phyloP scores from a whole-genome alignment of 306 rosid genomes.

The Mimosa pudica region DNA sequence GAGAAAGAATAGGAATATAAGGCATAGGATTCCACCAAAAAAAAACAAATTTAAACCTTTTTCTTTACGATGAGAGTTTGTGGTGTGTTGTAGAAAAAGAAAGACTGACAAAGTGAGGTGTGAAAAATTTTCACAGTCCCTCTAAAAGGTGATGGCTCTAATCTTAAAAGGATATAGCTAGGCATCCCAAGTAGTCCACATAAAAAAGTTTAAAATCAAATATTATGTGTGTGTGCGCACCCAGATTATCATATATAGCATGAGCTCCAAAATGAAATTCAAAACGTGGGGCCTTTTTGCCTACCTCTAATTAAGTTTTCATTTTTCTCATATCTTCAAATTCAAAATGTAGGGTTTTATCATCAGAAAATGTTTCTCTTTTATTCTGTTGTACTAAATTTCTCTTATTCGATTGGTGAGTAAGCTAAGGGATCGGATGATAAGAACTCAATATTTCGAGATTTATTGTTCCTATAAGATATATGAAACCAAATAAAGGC shows the following conservation, averaged over 20 bases:
- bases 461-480: neutral
- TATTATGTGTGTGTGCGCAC: slow-evolving; percentile 10
- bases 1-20: slow-evolving; percentile 63
- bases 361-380: neutral
- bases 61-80: slow-evolving; percentile 68
- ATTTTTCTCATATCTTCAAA: slow-evolving; percentile 16
- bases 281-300: slow-evolving; percentile 85
- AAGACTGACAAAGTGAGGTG: slow-evolving; percentile 46
- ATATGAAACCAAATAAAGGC: neutral
- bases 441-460: neutral
- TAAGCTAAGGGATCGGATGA: neutral
- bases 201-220: slow-evolving; percentile 65
- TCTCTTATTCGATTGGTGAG: neutral
- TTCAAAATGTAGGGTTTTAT: slow-evolving; percentile 17
- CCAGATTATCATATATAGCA: slow-evolving; percentile 14
- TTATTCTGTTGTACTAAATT: neutral
- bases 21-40: slow-evolving; percentile 95
- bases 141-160: slow-evolving; percentile 70
- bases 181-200: slow-evolving; percentile 89
- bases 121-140: slow-evolving; percentile 45
- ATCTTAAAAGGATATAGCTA: slow-evolving; percentile 51
- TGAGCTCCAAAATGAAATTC: slow-evolving; percentile 51
- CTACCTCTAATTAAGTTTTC: slow-evolving; percentile 38
- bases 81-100: slow-evolving; percentile 52
- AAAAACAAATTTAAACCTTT: slow-evolving; percentile 23